Conservation (phyloP, 2,329 filamentous ascomycete genomes). For the Hymenoscyphus albidus region DNA sequence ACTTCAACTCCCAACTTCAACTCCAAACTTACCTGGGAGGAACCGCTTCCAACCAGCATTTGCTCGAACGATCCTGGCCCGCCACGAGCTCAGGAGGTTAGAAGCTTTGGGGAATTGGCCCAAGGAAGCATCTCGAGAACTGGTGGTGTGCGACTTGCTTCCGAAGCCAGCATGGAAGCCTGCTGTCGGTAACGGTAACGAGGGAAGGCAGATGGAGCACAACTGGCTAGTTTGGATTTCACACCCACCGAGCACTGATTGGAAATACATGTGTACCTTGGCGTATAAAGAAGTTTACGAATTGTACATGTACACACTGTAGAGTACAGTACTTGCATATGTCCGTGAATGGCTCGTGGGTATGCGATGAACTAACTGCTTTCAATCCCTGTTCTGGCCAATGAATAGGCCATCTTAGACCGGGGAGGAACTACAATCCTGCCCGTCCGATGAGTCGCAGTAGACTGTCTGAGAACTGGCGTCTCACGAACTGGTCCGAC, state of each 20-base stretch:
- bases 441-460: conserved; percentile 10
- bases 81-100: conserved; percentile 12
- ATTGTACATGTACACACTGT: neutral
- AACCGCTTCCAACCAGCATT: conserved; percentile 5
- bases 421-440: neutral
- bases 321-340: neutral
- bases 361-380: neutral
- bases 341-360: neutral
- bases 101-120: conserved; percentile 14
- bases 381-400: neutral
- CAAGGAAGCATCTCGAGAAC: conserved; percentile 8
- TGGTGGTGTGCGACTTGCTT: conserved; percentile 8
- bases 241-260: neutral
- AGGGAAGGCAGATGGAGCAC: neutral
- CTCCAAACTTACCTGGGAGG: neutral
- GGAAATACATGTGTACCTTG: neutral
- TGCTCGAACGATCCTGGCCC: conserved; percentile 12
- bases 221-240: neutral
- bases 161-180: conserved; percentile 4
- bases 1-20: too few relatives aligned
- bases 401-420: neutral
- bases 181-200: conserved; percentile 3
- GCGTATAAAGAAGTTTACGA: neutral
- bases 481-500: conserved; percentile 10
- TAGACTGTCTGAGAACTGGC: conserved; percentile 10